These are phyloP conservation scores for Saccharomycopsis lassenensis DNA, from an alignment of 805 yeast genomes.

Conservation along the genomic window DNA sequence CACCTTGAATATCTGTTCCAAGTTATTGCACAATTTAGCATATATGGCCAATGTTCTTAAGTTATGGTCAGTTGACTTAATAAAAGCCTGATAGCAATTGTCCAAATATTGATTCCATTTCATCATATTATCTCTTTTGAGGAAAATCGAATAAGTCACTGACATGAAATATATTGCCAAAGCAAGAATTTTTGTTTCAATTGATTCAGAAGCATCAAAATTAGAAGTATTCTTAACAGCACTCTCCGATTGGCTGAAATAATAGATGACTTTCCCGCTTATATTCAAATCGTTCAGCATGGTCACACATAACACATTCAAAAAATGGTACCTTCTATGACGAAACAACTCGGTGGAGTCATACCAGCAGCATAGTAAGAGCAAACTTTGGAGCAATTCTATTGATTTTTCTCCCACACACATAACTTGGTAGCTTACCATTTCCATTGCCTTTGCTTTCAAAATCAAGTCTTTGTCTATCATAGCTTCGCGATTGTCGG, in stretches of 20 bases:
- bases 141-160: slow-evolving; percentile 51
- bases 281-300: slow-evolving; percentile 72
- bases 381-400: slow-evolving; percentile 52
- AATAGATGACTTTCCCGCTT: slow-evolving; percentile 39
- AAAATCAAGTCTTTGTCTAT: slow-evolving; percentile 35
- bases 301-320: slow-evolving; percentile 52
- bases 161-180: slow-evolving; percentile 51
- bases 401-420: slow-evolving; percentile 59
- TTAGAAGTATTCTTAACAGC: slow-evolving; percentile 30
- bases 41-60: slow-evolving; percentile 37
- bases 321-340: slow-evolving; percentile 65
- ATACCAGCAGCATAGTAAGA: slow-evolving; percentile 66
- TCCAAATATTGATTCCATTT: slow-evolving; percentile 55
- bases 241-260: slow-evolving; percentile 30
- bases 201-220: slow-evolving; percentile 28
- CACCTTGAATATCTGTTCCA: slow-evolving; percentile 50
- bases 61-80: slow-evolving; percentile 26
- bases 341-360: slow-evolving; percentile 74
- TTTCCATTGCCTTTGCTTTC: slow-evolving; percentile 41
- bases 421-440: slow-evolving; percentile 48
- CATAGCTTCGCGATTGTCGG: slow-evolving; percentile 20
- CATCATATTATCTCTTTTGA: slow-evolving; percentile 51
- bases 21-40: slow-evolving; percentile 44
- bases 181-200: slow-evolving; percentile 42
- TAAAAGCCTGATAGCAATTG: slow-evolving; percentile 44